Evolutionary conservation across 768 basidiomycete species (phyloP).

Genomic region (Termitomyces sp.): DNA sequence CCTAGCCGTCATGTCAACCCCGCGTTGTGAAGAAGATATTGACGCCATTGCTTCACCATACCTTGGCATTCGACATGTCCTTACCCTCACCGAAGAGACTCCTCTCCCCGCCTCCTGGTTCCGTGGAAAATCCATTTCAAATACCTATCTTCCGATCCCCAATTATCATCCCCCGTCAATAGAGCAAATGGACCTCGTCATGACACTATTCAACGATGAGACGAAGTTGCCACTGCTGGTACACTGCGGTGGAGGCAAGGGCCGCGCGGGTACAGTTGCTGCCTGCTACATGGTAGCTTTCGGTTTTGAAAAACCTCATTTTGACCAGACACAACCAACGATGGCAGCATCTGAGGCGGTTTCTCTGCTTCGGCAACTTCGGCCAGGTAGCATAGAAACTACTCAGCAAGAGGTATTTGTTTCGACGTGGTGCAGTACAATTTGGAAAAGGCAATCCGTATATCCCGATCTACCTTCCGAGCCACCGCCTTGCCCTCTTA

Average conservation of each 20-base stretch:
- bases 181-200: constrained; percentile 57
- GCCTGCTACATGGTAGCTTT: constrained; percentile 58
- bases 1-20: constrained; percentile 60
- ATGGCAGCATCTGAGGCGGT: constrained; percentile 49
- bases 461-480: constrained; percentile 48
- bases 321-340: constrained; percentile 39
- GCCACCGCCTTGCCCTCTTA: constrained; percentile 42
- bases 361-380: constrained; percentile 38
- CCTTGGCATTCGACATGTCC: constrained; percentile 53
- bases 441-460: constrained; percentile 55
- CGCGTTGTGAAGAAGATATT: constrained; percentile 47
- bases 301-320: constrained; percentile 44
- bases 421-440: constrained; percentile 51
- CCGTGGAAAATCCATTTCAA: constrained; percentile 34
- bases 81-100: constrained; percentile 57
- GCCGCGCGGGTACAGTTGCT: constrained; percentile 57
- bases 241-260: constrained; percentile 63
- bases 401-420: constrained; percentile 54
- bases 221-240: constrained; percentile 47
- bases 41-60: constrained; percentile 36
- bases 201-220: constrained; percentile 41
- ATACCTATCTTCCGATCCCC: constrained; percentile 53
- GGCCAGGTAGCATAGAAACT: constrained; percentile 58
- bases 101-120: constrained; percentile 50
- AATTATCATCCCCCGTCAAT: constrained; percentile 53